These are phyloP conservation scores for Physcomitrium patens DNA, from an alignment of 225 moss, liverwort and hornwort species.

Conservation along the genomic window DNA sequence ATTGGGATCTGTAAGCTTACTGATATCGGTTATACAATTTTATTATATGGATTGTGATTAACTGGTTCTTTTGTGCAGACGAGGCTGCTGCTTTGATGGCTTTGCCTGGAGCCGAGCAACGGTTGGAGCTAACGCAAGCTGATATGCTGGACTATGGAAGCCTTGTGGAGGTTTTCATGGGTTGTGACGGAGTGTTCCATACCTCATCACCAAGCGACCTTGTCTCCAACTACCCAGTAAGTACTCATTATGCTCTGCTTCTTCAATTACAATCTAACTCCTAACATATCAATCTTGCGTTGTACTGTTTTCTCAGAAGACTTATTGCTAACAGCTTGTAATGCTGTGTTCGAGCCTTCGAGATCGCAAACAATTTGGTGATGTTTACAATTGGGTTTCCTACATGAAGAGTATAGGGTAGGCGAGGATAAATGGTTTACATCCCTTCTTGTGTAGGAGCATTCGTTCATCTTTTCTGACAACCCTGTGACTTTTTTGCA, in stretches of 20 bases:
- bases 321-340: too few species aligned
- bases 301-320: neutral
- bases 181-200: constrained; percentile 62
- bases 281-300: neutral
- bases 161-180: constrained; percentile 61
- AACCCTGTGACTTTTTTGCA: constrained; percentile 26
- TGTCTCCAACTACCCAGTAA: constrained; percentile 61
- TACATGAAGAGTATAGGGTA: too few species aligned
- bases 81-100: constrained; percentile 86
- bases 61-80: constrained; percentile 39
- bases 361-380: neutral
- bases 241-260: neutral
- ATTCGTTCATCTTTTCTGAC: neutral
- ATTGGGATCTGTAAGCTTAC: neutral
- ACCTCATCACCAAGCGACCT: constrained; percentile 57
- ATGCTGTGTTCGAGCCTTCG: too few species aligned
- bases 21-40: constrained; percentile 1
- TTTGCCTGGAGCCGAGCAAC: constrained; percentile 71
- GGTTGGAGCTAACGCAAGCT: constrained; percentile 63
- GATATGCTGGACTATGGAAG: constrained; percentile 81
- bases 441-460: too few species aligned
- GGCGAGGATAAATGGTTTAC: too few species aligned
- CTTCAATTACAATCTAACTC: neutral
- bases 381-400: too few species aligned
- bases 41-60: neutral